These are phyloP conservation scores for Aspergillus hortae DNA, from an alignment of 2,329 filamentous ascomycete species.

Conservation along the genomic window DNA sequence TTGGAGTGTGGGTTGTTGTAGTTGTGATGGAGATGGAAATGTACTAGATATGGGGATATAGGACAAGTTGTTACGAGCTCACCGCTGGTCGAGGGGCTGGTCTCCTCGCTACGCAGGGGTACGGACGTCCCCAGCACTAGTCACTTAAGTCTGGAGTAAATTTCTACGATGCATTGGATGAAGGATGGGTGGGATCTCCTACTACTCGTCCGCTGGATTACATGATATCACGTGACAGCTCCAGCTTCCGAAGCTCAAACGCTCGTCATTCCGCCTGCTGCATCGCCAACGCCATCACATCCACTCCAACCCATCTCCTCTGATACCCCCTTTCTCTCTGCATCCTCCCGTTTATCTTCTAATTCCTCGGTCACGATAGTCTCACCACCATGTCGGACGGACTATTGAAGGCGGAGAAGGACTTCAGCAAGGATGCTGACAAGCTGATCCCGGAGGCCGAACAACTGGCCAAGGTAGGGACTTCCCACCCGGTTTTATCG, in stretches of 20 bases:
- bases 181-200: too few species aligned
- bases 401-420: constrained; percentile 91
- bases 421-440: constrained; percentile 96
- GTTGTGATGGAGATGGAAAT: too few species aligned
- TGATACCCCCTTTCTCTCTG: not conserved
- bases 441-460: constrained; percentile 86
- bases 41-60: too few species aligned
- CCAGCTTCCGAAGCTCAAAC: too few species aligned
- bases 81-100: not conserved
- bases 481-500: not conserved
- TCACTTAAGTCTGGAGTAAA: too few species aligned
- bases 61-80: not conserved
- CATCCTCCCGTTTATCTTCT: not conserved
- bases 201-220: too few species aligned
- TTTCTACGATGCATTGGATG: too few species aligned
- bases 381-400: constrained; percentile 71
- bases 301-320: not conserved
- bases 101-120: too few species aligned
- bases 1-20: too few species aligned
- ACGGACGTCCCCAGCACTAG: too few species aligned
- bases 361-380: not conserved
- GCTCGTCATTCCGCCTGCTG: too few species aligned
- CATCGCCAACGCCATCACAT: not conserved
- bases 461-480: constrained; percentile 73
- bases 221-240: too few species aligned